These are phyloP conservation scores for Pinguiococcus pyrenoidosus DNA, from an alignment of 108 stramenopile species.

Conservation along the genomic window DNA sequence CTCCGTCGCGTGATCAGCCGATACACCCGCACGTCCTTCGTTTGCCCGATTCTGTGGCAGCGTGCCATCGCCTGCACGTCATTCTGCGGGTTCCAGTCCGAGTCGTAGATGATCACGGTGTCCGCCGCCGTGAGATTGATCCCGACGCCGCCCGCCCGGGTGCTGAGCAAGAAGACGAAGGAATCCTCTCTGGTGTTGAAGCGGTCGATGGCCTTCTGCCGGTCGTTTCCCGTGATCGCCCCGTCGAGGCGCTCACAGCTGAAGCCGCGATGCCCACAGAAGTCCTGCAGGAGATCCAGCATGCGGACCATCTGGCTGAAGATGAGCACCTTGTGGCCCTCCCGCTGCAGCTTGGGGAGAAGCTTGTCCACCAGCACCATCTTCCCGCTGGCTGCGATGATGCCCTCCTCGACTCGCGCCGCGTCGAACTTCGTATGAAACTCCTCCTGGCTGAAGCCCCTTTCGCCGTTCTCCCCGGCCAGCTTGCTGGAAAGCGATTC, in stretches of 20 bases:
- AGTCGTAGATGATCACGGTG: constrained; percentile 62
- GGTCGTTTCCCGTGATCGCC: constrained; percentile 73
- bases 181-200: constrained; percentile 70
- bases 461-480: too few relatives aligned
- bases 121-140: constrained; percentile 97
- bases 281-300: constrained; percentile 58
- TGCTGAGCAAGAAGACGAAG: constrained; percentile 82
- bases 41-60: constrained; percentile 97
- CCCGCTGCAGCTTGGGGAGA: constrained; percentile 76
- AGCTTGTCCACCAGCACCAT: constrained; percentile 98
- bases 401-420: constrained; percentile 63
- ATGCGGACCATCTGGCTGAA: constrained; percentile 83
- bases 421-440: constrained; percentile 23
- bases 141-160: constrained; percentile 89
- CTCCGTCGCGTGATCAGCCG: constrained; percentile 82
- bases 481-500: too few relatives aligned
- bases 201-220: constrained; percentile 94
- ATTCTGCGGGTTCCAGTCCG: constrained; percentile 99
- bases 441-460: too few relatives aligned
- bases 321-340: constrained; percentile 91
- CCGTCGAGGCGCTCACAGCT: constrained; percentile 75
- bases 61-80: constrained; percentile 96
- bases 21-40: constrained; percentile 84
- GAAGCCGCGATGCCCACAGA: constrained; percentile 71
- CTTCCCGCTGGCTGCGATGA: constrained; percentile 79